phyloP scores from a whole-genome alignment of 768 basidiomycete genomes.

The Tulasnella sp. region DNA sequence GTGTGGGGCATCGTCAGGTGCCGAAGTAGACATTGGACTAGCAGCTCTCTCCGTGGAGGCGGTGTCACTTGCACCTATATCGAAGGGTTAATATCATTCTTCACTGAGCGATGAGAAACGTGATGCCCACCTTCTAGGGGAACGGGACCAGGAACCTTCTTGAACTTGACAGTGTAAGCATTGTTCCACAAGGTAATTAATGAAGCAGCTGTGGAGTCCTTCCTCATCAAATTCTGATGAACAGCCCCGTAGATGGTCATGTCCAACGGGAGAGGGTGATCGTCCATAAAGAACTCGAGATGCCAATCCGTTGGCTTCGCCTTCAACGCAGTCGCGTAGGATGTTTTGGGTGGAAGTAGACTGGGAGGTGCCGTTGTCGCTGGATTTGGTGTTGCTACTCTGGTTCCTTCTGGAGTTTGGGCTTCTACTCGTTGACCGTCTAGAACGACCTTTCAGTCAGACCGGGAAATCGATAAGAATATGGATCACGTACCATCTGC shows the following conservation, averaged over 20 bases:
- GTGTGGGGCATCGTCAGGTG: slow-evolving; percentile 74
- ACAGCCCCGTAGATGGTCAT: slow-evolving; percentile 95
- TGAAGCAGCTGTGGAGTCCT: slow-evolving; percentile 43
- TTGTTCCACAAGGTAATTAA: slow-evolving; percentile 79
- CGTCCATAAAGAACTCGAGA: slow-evolving; percentile 90
- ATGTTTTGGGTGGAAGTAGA: slow-evolving; percentile 26
- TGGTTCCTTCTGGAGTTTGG: slow-evolving; percentile 92
- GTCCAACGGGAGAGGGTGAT: slow-evolving; percentile 69
- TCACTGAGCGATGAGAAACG: background rate
- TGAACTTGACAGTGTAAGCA: slow-evolving; percentile 84
- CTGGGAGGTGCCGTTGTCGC: slow-evolving; percentile 13
- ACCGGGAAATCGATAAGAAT: background rate
- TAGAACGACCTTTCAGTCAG: slow-evolving; percentile 23
- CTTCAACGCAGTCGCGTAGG: slow-evolving; percentile 92
- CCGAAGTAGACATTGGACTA: slow-evolving; percentile 58
- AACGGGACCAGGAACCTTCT: slow-evolving; percentile 77
- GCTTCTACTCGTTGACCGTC: slow-evolving; percentile 93
- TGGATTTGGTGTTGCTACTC: slow-evolving; percentile 77
- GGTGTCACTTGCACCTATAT: background rate
- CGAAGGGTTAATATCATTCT: background rate
- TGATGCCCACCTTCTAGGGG: slow-evolving; percentile 47
- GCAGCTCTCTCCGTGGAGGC: slow-evolving; percentile 38
- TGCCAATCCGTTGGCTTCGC: slow-evolving; percentile 94
- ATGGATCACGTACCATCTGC: slow-evolving; percentile 47
- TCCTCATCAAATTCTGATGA: slow-evolving; percentile 78